phyloP scores from a whole-genome alignment of 164 flowering plant species.

The Cinnamomum chago region DNA sequence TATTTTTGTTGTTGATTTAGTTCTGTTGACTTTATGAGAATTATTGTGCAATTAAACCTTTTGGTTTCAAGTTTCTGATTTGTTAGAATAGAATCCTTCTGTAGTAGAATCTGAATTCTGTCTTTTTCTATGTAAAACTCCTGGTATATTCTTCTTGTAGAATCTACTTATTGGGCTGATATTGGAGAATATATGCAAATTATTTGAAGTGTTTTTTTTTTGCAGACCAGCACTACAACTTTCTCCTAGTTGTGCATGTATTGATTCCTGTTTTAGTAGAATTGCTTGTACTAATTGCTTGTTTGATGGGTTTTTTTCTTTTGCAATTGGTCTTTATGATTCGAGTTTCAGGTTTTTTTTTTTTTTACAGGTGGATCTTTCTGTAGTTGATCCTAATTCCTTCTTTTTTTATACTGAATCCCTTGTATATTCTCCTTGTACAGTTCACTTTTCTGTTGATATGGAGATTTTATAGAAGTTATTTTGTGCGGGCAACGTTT shows the following conservation, averaged over 20 bases:
- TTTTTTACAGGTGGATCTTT: background rate
- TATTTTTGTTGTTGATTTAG: background rate
- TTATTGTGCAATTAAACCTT: background rate
- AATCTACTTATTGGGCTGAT: no score
- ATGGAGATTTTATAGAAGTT: background rate
- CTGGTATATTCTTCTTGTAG: background rate
- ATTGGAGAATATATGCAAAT: no score
- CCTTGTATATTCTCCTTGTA: background rate
- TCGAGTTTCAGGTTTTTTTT: background rate
- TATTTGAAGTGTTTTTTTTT: no score
- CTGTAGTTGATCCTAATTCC: background rate
- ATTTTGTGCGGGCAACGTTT: background rate
- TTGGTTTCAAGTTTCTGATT: background rate
- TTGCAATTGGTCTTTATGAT: background rate
- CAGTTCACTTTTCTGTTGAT: background rate
- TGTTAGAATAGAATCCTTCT: background rate
- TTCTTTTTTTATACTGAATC: background rate
- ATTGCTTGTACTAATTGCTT: background rate
- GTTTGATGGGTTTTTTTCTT: background rate
- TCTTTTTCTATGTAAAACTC: background rate
- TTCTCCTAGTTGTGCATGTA: no score
- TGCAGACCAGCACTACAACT: no score
- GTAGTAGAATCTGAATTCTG: background rate
- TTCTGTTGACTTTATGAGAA: slow-evolving; percentile 2
- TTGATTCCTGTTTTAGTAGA: background rate